Evolutionary conservation across 192 early-diverging fungal species (phyloP).

Genomic region (Coemansia sp.): DNA sequence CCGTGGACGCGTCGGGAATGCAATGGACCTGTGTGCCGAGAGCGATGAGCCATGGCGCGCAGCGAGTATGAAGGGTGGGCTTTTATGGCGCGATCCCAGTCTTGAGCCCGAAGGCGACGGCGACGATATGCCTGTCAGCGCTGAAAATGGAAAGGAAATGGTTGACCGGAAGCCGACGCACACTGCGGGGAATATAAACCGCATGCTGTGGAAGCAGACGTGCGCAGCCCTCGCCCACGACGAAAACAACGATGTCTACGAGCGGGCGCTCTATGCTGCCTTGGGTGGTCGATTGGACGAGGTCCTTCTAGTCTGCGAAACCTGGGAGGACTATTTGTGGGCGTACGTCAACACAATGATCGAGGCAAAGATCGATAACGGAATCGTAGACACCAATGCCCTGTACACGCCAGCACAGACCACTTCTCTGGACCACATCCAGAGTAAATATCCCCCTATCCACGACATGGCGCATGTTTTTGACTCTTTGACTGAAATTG

Average conservation of each 20-base stretch:
- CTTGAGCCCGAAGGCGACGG: slow-evolving; percentile 23
- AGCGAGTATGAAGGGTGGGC: slow-evolving; percentile 69
- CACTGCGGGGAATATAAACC: slow-evolving; percentile 49
- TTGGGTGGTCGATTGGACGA: slow-evolving; percentile 71
- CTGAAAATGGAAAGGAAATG: slow-evolving; percentile 1
- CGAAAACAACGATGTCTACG: slow-evolving; percentile 59
- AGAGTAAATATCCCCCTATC: slow-evolving; percentile 29
- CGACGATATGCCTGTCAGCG: slow-evolving; percentile 20
- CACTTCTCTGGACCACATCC: slow-evolving; percentile 29
- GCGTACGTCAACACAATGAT: slow-evolving; percentile 71
- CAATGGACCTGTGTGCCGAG: slow-evolving; percentile 69
- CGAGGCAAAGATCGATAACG: slow-evolving; percentile 60
- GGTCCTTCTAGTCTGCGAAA: slow-evolving; percentile 70
- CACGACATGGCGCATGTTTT: slow-evolving; percentile 21
- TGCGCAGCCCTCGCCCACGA: slow-evolving; percentile 50
- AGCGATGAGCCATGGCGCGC: slow-evolving; percentile 79
- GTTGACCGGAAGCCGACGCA: slow-evolving; percentile 22
- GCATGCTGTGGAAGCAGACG: slow-evolving; percentile 45
- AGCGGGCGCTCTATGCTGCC: slow-evolving; percentile 77
- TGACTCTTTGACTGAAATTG: slow-evolving; percentile 18
- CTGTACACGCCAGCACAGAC: slow-evolving; percentile 35
- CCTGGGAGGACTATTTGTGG: slow-evolving; percentile 91
- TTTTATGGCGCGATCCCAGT: slow-evolving; percentile 57
- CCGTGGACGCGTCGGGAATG: slow-evolving; percentile 64
- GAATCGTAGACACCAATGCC: slow-evolving; percentile 14